Evolutionary conservation across 495 filamentous ascomycete species (phyloP).

Genomic region (Trichoderma orchidacearum): DNA sequence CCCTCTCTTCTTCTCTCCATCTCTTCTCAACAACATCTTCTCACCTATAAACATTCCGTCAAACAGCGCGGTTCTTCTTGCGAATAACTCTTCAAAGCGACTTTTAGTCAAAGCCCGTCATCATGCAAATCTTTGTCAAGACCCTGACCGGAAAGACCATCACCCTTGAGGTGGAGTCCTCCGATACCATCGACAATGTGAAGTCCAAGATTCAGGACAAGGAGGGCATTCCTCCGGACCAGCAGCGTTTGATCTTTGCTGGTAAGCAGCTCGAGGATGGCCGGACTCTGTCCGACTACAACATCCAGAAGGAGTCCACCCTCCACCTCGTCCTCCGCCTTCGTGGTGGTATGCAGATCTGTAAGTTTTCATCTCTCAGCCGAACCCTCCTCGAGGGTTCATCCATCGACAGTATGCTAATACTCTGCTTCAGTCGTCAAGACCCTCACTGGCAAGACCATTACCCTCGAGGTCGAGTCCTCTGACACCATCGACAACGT

Average conservation of each 20-base stretch:
- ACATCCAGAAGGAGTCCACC: constrained; percentile 97
- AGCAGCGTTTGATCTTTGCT: constrained; percentile 97
- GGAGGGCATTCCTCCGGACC: constrained; percentile 96
- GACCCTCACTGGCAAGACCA: constrained; percentile 93
- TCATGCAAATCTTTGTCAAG: constrained; percentile 98
- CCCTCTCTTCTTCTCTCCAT: constrained; percentile 1
- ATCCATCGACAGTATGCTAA: constrained; percentile 5
- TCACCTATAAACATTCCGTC: background rate
- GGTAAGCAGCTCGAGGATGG: constrained; percentile 98
- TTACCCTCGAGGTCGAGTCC: constrained; percentile 95
- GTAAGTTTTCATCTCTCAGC: constrained; percentile 33
- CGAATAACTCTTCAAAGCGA: background rate
- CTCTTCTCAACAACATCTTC: constrained; percentile 4
- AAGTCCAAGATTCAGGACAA: constrained; percentile 99
- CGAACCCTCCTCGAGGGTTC: too few species aligned
- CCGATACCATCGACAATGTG: constrained; percentile 97
- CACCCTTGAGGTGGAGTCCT: constrained; percentile 97
- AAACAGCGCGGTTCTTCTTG: background rate
- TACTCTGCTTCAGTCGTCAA: constrained; percentile 42
- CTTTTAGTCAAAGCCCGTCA: constrained; percentile 7
- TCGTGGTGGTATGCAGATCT: constrained; percentile 98
- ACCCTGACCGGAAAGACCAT: constrained; percentile 98
- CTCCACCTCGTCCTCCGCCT: constrained; percentile 94
- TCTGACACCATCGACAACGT: constrained; percentile 96
- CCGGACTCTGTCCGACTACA: constrained; percentile 93